Percentiles rank a stretch among this genome's conserved stretches.
These are phyloP conservation scores for Flaveria sonorensis DNA, from an alignment of 129 eudicot genomes.

Conservation along the genomic window DNA sequence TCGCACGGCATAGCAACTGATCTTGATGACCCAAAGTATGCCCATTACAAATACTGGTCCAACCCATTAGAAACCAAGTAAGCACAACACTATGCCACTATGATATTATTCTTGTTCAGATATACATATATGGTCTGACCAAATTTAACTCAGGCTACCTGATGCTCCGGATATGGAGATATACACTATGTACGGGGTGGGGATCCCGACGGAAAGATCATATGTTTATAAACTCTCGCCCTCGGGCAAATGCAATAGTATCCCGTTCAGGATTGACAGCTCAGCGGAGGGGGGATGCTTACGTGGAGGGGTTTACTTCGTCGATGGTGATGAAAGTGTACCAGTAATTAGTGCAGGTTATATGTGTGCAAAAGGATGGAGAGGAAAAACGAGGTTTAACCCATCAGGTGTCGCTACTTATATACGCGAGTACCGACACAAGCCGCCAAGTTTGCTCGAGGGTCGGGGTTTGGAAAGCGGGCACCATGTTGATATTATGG, in stretches of 20 bases:
- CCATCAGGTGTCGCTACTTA: conserved; percentile 67
- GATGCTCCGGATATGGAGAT: conserved; percentile 92
- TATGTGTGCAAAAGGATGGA: conserved; percentile 91
- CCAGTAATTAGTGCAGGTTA: conserved; percentile 76
- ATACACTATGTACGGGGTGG: conserved; percentile 72
- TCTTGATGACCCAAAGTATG: conserved; percentile 80
- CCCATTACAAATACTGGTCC: conserved; percentile 91
- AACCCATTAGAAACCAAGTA: conserved; percentile 96
- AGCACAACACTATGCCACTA: conserved; percentile 11
- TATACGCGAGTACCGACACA: conserved; percentile 64
- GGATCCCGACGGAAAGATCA: conserved; percentile 84
- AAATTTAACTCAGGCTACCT: conserved; percentile 57
- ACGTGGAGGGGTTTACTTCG: conserved; percentile 65
- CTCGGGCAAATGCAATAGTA: conserved; percentile 58
- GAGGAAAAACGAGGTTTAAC: conserved; percentile 71
- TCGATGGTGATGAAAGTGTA: conserved; percentile 75
- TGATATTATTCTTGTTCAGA: background rate
- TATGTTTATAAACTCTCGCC: conserved; percentile 80
- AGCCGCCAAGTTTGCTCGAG: conserved; percentile 63
- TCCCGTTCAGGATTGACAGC: conserved; percentile 80
- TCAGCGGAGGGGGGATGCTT: conserved; percentile 60
- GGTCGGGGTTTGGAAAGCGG: conserved; percentile 80
- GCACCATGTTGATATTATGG: conserved; percentile 78
- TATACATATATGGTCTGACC: conserved; percentile 1
- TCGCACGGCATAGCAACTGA: conserved; percentile 85